A percentile compares a stretch with the other conserved stretches of the same genome.
Evolutionary conservation across 2,329 filamentous ascomycete species (phyloP).

Genomic region (Fusarium pseudograminearum): DNA sequence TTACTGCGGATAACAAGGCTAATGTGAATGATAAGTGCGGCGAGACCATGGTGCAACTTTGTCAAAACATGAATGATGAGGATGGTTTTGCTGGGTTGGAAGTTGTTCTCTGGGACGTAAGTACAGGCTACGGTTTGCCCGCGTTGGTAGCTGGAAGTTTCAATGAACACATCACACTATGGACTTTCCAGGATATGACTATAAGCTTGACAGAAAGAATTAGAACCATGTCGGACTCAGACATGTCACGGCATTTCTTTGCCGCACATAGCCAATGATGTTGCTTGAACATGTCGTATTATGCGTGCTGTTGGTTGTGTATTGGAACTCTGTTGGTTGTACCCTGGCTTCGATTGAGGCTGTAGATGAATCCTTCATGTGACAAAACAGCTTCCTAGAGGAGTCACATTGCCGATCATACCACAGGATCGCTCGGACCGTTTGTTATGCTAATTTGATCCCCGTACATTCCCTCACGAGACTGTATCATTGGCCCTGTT

Average conservation of each 20-base stretch:
- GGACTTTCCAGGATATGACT: fast-evolving
- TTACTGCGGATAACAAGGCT: neutral
- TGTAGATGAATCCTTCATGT: neutral
- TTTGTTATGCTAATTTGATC: neutral
- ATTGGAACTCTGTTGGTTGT: neutral
- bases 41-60: fast-evolving
- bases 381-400: neutral
- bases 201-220: neutral
- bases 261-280: neutral
- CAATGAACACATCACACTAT: fast-evolving
- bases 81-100: neutral
- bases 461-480: too few relatives aligned
- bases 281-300: neutral
- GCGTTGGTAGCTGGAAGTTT: neutral
- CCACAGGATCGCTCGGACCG: neutral
- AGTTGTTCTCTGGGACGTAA: fast-evolving
- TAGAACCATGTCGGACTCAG: neutral
- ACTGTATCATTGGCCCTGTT: neutral
- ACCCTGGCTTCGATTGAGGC: neutral
- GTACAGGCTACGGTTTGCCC: fast-evolving
- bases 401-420: neutral
- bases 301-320: neutral
- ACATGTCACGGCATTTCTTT: neutral
- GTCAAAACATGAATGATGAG: neutral
- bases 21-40: fast-evolving